Conservation (phyloP, 1,139 yeast species). For the Debaryomyces fabryi region DNA sequence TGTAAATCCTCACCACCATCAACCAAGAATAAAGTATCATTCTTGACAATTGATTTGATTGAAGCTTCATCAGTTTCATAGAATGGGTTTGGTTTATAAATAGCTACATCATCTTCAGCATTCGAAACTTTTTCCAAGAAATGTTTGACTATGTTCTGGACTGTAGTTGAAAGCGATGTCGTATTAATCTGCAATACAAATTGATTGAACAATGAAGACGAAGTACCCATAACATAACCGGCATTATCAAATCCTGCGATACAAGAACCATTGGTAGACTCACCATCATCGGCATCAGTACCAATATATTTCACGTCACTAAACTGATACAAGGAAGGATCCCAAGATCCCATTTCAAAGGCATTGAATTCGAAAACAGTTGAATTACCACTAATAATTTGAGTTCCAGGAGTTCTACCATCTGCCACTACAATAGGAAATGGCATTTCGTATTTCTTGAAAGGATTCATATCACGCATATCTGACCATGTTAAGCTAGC, state of each 20-base stretch:
- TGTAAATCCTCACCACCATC: conserved; percentile 53
- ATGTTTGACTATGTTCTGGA: conserved; percentile 44
- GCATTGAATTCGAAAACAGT: conserved; percentile 82
- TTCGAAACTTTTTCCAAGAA: conserved; percentile 51
- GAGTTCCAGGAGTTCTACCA: conserved; percentile 73
- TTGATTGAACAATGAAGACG: conserved; percentile 80
- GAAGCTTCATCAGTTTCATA: conserved; percentile 45
- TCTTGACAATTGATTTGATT: conserved; percentile 28
- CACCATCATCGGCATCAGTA: conserved; percentile 61
- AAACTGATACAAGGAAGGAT: conserved; percentile 70
- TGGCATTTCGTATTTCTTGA: conserved; percentile 69
- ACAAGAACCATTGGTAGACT: conserved; percentile 49
- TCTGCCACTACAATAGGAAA: conserved; percentile 80
- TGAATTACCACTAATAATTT: conserved; percentile 61
- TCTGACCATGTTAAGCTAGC: conserved; percentile 69
- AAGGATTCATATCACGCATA: conserved; percentile 53
- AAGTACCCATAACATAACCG: conserved; percentile 82
- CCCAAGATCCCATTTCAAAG: conserved; percentile 89
- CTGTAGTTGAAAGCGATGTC: conserved; percentile 53
- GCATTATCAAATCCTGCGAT: conserved; percentile 77
- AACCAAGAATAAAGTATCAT: conserved; percentile 40
- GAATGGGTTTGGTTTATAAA: conserved; percentile 58
- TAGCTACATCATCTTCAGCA: conserved; percentile 46
- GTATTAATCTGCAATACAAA: conserved; percentile 66
- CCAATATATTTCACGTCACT: conserved; percentile 74